A percentile compares a stretch with the other conserved stretches of the same genome.
These are phyloP conservation scores for Sporobolomyces roseus DNA, from an alignment of 768 basidiomycete species.

Conservation along the genomic window DNA sequence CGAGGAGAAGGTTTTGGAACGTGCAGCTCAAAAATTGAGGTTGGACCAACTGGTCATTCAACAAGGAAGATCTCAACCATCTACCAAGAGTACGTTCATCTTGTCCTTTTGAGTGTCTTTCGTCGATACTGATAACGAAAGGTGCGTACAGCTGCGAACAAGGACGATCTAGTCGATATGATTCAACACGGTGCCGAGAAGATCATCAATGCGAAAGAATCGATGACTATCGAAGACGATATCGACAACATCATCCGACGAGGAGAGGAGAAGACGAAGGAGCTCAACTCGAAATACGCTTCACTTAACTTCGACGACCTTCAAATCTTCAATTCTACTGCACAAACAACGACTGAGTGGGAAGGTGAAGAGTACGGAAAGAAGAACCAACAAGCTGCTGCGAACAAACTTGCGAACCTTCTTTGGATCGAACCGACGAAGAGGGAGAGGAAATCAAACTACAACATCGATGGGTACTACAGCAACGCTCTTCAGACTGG, in stretches of 20 bases:
- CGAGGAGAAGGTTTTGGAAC: conserved; percentile 89
- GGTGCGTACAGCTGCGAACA: conserved; percentile 66
- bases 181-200: conserved; percentile 96
- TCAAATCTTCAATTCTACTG: conserved; percentile 82
- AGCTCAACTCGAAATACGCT: conserved; percentile 83
- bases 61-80: conserved; percentile 73
- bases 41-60: conserved; percentile 96
- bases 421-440: conserved; percentile 76
- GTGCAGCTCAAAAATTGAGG: conserved; percentile 90
- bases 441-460: conserved; percentile 87
- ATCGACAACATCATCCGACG: conserved; percentile 89
- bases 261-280: conserved; percentile 77
- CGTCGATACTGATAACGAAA: neutral
- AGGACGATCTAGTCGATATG: conserved; percentile 96
- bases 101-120: neutral
- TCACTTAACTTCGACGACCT: conserved; percentile 88
- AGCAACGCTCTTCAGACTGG: conserved; percentile 81
- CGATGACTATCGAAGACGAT: conserved; percentile 60
- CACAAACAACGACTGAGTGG: conserved; percentile 42
- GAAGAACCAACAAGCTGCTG: conserved; percentile 18
- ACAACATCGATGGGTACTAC: conserved; percentile 93
- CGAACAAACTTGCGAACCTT: conserved; percentile 36
- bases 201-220: conserved; percentile 74
- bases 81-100: conserved; percentile 61
- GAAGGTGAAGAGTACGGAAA: conserved; percentile 44